A percentile compares a stretch with the other conserved stretches of the same genome.
phyloP scores from a whole-genome alignment of 2,329 filamentous ascomycete species.

The Neofusicoccum ribis region DNA sequence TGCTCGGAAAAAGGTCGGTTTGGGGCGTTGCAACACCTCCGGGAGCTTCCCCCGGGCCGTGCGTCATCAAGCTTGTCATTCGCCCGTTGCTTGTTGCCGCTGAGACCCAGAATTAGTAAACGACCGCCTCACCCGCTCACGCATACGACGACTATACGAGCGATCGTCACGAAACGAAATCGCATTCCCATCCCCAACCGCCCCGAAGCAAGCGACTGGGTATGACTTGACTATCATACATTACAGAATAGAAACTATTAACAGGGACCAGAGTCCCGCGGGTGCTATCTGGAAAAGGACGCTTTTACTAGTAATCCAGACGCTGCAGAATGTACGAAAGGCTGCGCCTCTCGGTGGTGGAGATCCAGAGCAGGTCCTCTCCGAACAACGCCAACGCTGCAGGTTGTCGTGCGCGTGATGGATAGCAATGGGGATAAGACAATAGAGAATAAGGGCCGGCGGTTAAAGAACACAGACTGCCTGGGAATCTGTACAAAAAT shows the following conservation, averaged over 20 bases:
- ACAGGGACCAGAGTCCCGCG: conserved; percentile 38
- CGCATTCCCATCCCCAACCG: conserved; percentile 36
- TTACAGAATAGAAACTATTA: conserved; percentile 45
- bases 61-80: conserved; percentile 1
- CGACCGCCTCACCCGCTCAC: neutral
- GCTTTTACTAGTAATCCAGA: conserved; percentile 25
- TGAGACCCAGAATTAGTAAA: conserved; percentile 1
- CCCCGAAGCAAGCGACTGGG: conserved; percentile 22
- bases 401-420: conserved; percentile 18
- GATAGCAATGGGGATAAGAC: conserved; percentile 18
- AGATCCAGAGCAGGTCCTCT: conserved; percentile 18
- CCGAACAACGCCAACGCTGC: conserved; percentile 17
- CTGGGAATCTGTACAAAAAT: conserved; percentile 19
- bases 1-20: conserved; percentile 13
- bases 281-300: conserved; percentile 19
- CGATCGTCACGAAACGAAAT: conserved; percentile 23
- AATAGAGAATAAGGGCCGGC: conserved; percentile 9
- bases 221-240: conserved; percentile 36
- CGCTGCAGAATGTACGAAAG: conserved; percentile 38
- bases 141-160: conserved; percentile 12
- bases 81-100: neutral
- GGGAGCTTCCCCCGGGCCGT: conserved; percentile 7
- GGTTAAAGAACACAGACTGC: conserved; percentile 15
- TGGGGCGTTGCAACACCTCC: neutral
- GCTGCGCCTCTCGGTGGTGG: neutral